Conservation (phyloP, 2,329 filamentous ascomycete genomes). For the Penicillium sp. region DNA sequence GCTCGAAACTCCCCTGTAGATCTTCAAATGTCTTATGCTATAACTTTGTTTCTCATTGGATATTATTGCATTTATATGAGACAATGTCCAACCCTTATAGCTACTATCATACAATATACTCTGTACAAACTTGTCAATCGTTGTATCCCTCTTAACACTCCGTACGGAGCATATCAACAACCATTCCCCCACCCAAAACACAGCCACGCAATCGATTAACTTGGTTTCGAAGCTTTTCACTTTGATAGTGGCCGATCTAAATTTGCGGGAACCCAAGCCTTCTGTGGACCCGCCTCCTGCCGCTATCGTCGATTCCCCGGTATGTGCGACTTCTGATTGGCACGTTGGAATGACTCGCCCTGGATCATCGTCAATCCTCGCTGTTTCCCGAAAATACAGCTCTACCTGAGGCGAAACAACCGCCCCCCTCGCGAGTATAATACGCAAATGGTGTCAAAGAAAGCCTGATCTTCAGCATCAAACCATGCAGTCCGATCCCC, state of each 20-base stretch:
- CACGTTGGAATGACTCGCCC: conserved; percentile 22
- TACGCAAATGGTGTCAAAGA: not conserved
- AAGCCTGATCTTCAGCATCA: not conserved
- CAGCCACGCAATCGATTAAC: not conserved
- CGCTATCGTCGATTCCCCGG: conserved; percentile 24
- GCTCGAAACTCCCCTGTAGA: conserved; percentile 18
- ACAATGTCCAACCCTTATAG: not conserved
- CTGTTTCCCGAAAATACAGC: conserved; percentile 7
- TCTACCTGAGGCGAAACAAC: not conserved
- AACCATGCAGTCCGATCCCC: not conserved
- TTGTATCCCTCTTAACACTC: not conserved
- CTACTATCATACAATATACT: not conserved
- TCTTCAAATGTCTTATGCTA: not conserved
- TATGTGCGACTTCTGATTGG: conserved; percentile 25
- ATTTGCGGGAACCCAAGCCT: conserved; percentile 30
- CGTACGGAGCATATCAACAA: not conserved
- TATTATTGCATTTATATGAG: not conserved
- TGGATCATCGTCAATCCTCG: conserved; percentile 16
- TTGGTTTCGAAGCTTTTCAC: conserved; percentile 7
- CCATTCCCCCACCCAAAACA: not conserved
- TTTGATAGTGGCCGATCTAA: conserved; percentile 28
- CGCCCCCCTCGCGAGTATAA: conserved; percentile 5
- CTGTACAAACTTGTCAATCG: not conserved
- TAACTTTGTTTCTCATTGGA: not conserved
- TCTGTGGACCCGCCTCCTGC: conserved; percentile 25